Base-by-base conservation (phyloP, 1,284 basidiomycete species). In the Thecaphora frezii region DNA sequence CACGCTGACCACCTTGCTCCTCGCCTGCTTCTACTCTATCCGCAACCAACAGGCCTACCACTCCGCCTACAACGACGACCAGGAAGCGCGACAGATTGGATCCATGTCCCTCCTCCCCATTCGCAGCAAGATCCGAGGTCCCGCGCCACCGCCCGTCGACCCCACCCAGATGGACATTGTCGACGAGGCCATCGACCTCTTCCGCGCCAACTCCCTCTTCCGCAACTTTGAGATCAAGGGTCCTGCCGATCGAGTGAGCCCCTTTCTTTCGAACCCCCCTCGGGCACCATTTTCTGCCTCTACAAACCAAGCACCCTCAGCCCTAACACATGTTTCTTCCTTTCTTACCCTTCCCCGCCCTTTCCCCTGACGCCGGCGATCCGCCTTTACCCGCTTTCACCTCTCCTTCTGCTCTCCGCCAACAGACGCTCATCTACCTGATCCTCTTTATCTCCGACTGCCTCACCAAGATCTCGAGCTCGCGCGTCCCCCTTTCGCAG, bases 171-270 rank as follows among this genome's bases (percentile, higher is more conserved):
- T 86, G 39, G 96, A 99, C 80, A 93, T 98, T 72, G 86, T 98
- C 68, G 93, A 97, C 81, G 96, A 99, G 82, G 88, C 92, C 3
- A 84, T 99, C 50, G 91, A 97, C 82, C 87, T 98, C 54, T 99
- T 99, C 83, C 89, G 96, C 47, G 93, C 96, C 77, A 99, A 99
- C 82, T 96, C 93, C 44, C 88, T 99, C 61, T 99, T 99, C 83
- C 89, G 96, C 77, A 98, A 98, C 83, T 99, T 98, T 79, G 96
- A 99, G 83, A 98, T 99, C 86, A 97, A 97, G 82, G 76, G 96
- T 24, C 89, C 91, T 48, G 94, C 93, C 44, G 96, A 99, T 83
- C 88, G 96, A 51, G 86, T 73, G n/a, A 30, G 60, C 49, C 5
- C 21, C 39, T 14, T 36, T 12, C 16, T 7, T 3, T 36, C 33